Evolutionary conservation across 305 asterid genomes (phyloP).

Genomic region (Caryopteris hybrid): DNA sequence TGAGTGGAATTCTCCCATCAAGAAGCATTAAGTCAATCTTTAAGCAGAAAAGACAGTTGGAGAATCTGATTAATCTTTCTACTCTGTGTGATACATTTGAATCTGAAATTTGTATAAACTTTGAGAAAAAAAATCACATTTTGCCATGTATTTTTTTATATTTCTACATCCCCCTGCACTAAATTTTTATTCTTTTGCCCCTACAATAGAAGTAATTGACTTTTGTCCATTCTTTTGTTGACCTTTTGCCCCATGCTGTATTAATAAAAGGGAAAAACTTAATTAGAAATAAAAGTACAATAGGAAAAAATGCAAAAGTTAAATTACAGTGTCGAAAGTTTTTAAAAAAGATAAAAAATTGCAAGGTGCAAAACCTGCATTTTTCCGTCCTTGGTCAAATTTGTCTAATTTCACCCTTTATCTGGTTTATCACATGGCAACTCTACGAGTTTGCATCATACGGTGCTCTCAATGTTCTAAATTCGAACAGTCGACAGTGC

Average conservation of each 20-base stretch:
- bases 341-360: too few species aligned
- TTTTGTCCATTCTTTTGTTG: too few species aligned
- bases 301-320: too few species aligned
- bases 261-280: too few species aligned
- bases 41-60: not conserved
- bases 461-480: not conserved
- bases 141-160: not conserved
- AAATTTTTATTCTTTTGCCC: too few species aligned
- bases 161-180: too few species aligned
- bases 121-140: not conserved
- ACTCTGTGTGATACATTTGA: not conserved
- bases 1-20: not conserved
- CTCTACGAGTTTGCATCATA: not conserved
- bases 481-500: not conserved
- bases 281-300: too few species aligned
- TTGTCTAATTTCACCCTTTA: not conserved
- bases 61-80: not conserved
- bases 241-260: not conserved
- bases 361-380: not conserved
- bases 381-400: not conserved
- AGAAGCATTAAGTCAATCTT: not conserved
- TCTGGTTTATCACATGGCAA: not conserved
- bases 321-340: not conserved
- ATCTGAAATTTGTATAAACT: not conserved
- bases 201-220: too few species aligned